Evolutionary conservation across 345 rosid genomes (phyloP), one percentile per base, ranked within the genome.

Genomic region (Mangifera indica): DNA sequence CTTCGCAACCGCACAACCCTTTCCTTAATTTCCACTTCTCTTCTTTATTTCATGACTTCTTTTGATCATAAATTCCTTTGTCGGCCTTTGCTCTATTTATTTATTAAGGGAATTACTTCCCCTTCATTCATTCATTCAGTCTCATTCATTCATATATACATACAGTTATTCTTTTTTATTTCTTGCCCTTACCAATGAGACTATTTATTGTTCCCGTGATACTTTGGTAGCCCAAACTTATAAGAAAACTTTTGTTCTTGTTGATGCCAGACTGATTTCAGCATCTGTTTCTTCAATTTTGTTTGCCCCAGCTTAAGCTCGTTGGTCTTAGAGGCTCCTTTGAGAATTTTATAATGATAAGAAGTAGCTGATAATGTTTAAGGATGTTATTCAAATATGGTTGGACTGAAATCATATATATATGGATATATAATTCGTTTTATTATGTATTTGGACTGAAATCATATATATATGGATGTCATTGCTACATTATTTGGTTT

Each of bases 161-260:
- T 5, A 25, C 15, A n/a, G n/a, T n/a, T n/a, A n/a, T n/a, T n/a
- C n/a, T n/a, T 7, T 0, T 15, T 63, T 59, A 66, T 67, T 44
- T 58, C 46, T 59, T 72, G 62, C 53, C 20, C 66, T 54, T 63
- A n/a, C 53, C 74, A 49, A 15, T 46, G 24, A 4, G 67, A 73
- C 32, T 40, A 76, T 78, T 83, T 76, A 83, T 76, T 49, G 46
- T 56, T 69, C 84, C 68, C 81, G 84, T 83, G 84, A 76, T 60
- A 4, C 66, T 51, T 67, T 22, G 71, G 71, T 67, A 58, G 48
- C 2, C 73, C 48, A 55, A 74, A 46, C 70, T 40, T 13, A 32
- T 22, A 60, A 58, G 62, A n/a, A 22, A 40, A 46, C 37, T 46
- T 21, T 32, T 11, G 44, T 46, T 10, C 59, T 18, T 53, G 49